Conservation (phyloP, 202 grass and related monocot species). For the Musa balbisiana region DNA sequence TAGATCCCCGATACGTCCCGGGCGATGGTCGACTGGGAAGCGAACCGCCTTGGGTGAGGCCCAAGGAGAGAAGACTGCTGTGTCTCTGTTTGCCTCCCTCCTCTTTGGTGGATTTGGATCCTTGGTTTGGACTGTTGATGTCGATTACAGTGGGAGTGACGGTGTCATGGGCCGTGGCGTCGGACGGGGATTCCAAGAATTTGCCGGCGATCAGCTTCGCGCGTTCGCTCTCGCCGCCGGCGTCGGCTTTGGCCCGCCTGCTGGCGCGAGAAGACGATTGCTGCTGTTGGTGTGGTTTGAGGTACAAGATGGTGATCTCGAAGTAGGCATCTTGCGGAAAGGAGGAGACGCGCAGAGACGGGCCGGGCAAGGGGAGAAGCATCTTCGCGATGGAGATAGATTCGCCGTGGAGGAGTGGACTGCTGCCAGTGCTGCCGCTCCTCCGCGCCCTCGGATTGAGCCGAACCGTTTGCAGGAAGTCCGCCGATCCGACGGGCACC, state of each 20-base stretch:
- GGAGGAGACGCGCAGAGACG: slow-evolving; percentile 47
- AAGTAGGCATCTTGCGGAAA: slow-evolving; percentile 93
- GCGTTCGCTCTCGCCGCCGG: slow-evolving; percentile 36
- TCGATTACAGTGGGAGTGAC: slow-evolving; percentile 24
- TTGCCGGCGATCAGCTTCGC: slow-evolving; percentile 46
- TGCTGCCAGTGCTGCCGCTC: slow-evolving; percentile 28
- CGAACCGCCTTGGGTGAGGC: slow-evolving; percentile 37
- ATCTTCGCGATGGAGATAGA: slow-evolving; percentile 41
- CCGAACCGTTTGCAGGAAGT: slow-evolving; percentile 71
- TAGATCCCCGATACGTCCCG: slow-evolving; percentile 61
- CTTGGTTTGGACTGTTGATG: not conserved
- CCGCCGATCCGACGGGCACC: slow-evolving; percentile 44
- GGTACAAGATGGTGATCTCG: slow-evolving; percentile 83
- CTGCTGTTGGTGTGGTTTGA: slow-evolving; percentile 28
- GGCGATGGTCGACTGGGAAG: slow-evolving; percentile 29
- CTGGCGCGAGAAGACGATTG: slow-evolving; percentile 41
- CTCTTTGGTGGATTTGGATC: slow-evolving; percentile 18
- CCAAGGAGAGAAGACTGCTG: slow-evolving; percentile 45
- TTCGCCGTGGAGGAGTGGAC: slow-evolving; percentile 20
- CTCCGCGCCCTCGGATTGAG: slow-evolving; percentile 48
- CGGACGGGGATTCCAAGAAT: slow-evolving; percentile 9
- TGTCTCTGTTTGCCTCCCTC: slow-evolving; percentile 31
- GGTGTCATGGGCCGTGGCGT: slow-evolving; percentile 30
- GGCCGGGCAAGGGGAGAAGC: slow-evolving; percentile 71
- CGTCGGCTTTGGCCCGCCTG: slow-evolving; percentile 25